Evolutionary conservation across 768 basidiomycete species (phyloP).

Genomic region (Pisolithus microcarpus): DNA sequence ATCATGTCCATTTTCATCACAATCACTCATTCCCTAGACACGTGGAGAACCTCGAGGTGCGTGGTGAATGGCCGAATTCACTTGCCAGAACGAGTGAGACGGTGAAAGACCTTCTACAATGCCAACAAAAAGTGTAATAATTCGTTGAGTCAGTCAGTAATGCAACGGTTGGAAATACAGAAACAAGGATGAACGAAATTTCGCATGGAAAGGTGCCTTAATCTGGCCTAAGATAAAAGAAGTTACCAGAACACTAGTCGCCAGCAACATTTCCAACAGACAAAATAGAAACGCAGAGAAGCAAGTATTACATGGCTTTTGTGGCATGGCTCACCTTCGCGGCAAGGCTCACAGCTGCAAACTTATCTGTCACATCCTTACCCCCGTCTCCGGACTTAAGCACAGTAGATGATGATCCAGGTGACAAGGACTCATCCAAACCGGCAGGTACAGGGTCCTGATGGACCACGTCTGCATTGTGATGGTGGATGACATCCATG

Average conservation of each 20-base stretch:
- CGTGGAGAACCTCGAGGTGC: not conserved
- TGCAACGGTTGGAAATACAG: not conserved
- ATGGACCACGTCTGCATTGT: conserved; percentile 23
- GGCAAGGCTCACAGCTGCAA: conserved; percentile 20
- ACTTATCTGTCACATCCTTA: conserved; percentile 22
- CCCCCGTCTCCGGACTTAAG: conserved; percentile 1
- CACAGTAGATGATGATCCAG: conserved; percentile 2
- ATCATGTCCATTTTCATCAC: not conserved
- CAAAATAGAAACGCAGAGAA: not conserved
- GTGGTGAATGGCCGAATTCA: conserved; percentile 4
- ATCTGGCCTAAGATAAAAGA: not conserved
- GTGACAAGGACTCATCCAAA: not conserved
- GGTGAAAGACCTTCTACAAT: conserved; percentile 24
- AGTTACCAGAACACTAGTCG: not conserved
- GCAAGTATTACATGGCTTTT: conserved; percentile 10
- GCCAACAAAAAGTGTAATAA: conserved; percentile 3
- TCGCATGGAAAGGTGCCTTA: not conserved
- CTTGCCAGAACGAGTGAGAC: conserved; percentile 19
- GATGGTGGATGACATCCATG: conserved; percentile 44
- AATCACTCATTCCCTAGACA: not conserved
- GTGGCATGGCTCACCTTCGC: conserved; percentile 23
- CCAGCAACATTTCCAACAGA: not conserved
- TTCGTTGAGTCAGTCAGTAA: conserved; percentile 18
- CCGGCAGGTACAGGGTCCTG: not conserved
- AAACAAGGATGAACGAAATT: not conserved